Evolutionary conservation across 495 filamentous ascomycete species (phyloP), one percentile per base, ranked within the genome.

Genomic region (Penicillium lividum): DNA sequence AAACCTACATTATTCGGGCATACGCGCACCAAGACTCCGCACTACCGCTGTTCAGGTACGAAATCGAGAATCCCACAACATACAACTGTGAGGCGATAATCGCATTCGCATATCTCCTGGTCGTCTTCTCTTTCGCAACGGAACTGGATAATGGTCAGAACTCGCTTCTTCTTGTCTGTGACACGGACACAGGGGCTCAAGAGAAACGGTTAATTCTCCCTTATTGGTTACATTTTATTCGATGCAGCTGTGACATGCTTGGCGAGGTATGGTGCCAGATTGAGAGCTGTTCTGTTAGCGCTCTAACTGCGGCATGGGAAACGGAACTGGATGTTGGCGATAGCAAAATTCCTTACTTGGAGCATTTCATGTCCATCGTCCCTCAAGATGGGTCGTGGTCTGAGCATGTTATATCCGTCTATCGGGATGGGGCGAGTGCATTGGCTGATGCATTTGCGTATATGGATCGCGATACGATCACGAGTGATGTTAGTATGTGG

Each of bases 21-120:
- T 61, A 40, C 42, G 16, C 5, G 10, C 67, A 73, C 56, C 74
- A 77, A 43, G 61, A 68, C 11, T 25, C 49, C 11, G 75, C 71
- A 3, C 57, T 75, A 51, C 70, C 73, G 3, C 43, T 46, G 2
- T 77, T 75, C 51, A 64, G 69, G 5, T 28, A 52, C 13, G 73
- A 66, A 11, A 72, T 72, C 7, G 36, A 54, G 8, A 45, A 66
- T n/a, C 50, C 59, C 1, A 57, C 61, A 3, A 29, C 42, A 2
- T 25, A 70, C 4, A 74, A 74, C 22, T 71, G 72, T 54, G 53
- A 75, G 15, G 71, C 76, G 2, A 53, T 75, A 6, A 49, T 77
- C n/a, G 62, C 64, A 51, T 75, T 74, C 36, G 60, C 68, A 3
- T 73, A 69, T 47, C 22, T 75, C 4, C 57, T 72, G 7, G 71